Evolutionary conservation across 83 land plant species (phyloP).

Genomic region (Isoetes engelmannii): DNA sequence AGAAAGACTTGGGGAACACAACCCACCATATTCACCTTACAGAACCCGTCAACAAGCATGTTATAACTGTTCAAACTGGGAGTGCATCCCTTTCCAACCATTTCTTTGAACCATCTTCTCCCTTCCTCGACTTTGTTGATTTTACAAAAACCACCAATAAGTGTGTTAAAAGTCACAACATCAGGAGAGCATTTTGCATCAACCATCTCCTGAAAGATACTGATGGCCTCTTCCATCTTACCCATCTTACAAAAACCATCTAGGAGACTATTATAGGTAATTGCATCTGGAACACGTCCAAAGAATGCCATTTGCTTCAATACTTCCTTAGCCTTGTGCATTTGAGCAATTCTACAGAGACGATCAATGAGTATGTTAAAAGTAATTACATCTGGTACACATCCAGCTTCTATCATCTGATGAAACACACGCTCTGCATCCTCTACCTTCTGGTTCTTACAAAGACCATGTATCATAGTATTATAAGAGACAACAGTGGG

Average conservation of each 20-base stretch:
- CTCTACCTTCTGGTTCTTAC: not conserved
- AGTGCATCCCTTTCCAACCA: constrained; percentile 33
- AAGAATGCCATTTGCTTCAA: not conserved
- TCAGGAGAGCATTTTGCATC: constrained; percentile 57
- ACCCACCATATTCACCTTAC: constrained; percentile 25
- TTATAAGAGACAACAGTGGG: constrained; percentile 1
- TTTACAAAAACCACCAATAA: constrained; percentile 47
- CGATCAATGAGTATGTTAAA: constrained; percentile 1
- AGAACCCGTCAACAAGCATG: constrained; percentile 43
- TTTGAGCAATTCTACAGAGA: not conserved
- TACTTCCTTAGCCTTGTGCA: not conserved
- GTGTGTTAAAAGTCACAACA: constrained; percentile 68
- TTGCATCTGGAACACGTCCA: not conserved
- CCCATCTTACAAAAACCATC: constrained; percentile 75
- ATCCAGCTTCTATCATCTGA: not conserved
- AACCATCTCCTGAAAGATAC: constrained; percentile 59
- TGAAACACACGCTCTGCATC: not conserved
- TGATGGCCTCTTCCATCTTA: constrained; percentile 74
- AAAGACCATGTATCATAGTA: not conserved
- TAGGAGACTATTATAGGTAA: constrained; percentile 34
- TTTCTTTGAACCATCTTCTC: constrained; percentile 38
- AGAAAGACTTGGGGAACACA: constrained; percentile 27
- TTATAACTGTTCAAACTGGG: constrained; percentile 37
- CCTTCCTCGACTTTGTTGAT: constrained; percentile 48
- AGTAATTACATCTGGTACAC: constrained; percentile 1